Evolutionary conservation across 1,284 basidiomycete genomes (phyloP), one percentile per base, ranked within the genome.

Genomic region (Coriolopsis trogii): DNA sequence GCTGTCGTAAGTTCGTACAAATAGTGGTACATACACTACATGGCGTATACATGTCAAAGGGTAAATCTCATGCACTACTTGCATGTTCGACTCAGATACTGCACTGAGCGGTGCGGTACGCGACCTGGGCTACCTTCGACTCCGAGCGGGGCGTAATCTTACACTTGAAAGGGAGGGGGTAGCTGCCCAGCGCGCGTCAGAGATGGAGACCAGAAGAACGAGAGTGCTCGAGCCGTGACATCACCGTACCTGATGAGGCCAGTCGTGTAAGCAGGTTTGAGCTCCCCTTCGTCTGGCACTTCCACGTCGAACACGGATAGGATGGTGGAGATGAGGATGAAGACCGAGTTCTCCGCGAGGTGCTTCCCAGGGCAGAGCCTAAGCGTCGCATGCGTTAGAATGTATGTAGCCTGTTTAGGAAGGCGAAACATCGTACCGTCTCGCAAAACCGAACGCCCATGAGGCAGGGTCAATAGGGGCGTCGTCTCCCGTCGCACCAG

Each of bases 361-460:
- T 56, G 44, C 36, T 48, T 57, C 4, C 66, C 66, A 1, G 66
- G 64, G 29, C 66, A 66, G 18, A 64, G 45, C 20, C 65, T 66
- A 34, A 12, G 46, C 18, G 15, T 4, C 5, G n/a, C 4, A n/a
- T 29, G 13, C 5, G 18, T 3, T 15, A 29, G 15, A 34, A 15
- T 18, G 16, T 7, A 34, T 34, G 4, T 16, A 4, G 16, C 4
- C 21, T 42, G 2, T 3, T 18, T 15, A 25, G n/a, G 15, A 23
- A 16, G 0, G 21, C 23, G 46, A 16, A 26, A 4, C 6, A 29
- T 2, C 48, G 24, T 42, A 60, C 55, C 59, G 28, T n/a, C 56
- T 44, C n/a, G 51, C 56, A 42, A 57, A 60, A 15, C 63, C 62
- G 47, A 65, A 63, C 4, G 58, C 57, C 44, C 41, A 56, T 6